Conservation (phyloP, 306 rosid genomes). For the Arachis hypogaea region DNA sequence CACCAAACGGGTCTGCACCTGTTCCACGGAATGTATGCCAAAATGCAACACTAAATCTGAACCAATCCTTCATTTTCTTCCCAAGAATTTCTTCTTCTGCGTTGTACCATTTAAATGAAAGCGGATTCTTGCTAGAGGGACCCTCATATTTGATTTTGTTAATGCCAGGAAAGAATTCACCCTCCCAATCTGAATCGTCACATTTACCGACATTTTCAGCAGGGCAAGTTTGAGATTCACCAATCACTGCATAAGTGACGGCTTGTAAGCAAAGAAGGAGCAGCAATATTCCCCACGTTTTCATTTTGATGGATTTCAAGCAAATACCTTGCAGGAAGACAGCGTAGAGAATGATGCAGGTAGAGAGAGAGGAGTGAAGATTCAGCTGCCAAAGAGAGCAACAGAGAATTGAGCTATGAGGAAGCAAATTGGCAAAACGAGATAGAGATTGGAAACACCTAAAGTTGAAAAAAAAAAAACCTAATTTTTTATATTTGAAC, state of each 20-base stretch:
- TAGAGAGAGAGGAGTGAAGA: no score
- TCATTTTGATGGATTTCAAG: slow-evolving; percentile 50
- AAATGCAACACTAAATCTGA: slow-evolving; percentile 96
- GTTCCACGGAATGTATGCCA: slow-evolving; percentile 99
- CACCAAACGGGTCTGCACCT: slow-evolving; percentile 91
- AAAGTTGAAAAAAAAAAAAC: no score
- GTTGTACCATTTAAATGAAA: slow-evolving; percentile 85
- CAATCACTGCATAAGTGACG: slow-evolving; percentile 57
- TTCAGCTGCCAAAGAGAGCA: no score
- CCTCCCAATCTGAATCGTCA: no score
- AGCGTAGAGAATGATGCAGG: no score
- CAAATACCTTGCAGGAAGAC: slow-evolving; percentile 36
- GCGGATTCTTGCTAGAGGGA: slow-evolving; percentile 79
- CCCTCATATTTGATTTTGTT: slow-evolving; percentile 49
- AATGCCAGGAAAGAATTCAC: no score
- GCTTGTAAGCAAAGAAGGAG: slow-evolving; percentile 55
- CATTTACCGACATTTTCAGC: no score
- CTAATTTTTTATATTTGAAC: no score
- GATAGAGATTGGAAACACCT: no score
- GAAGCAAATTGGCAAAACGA: no score
- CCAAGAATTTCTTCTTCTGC: slow-evolving; percentile 86
- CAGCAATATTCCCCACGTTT: slow-evolving; percentile 43
- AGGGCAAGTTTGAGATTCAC: no score
- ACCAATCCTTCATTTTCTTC: slow-evolving; percentile 99
- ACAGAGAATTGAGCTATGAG: no score